A percentile compares a stretch with the other conserved stretches of the same genome.
phyloP scores from a whole-genome alignment of 2,329 filamentous ascomycete species.

The Sporothrix variecibatus region DNA sequence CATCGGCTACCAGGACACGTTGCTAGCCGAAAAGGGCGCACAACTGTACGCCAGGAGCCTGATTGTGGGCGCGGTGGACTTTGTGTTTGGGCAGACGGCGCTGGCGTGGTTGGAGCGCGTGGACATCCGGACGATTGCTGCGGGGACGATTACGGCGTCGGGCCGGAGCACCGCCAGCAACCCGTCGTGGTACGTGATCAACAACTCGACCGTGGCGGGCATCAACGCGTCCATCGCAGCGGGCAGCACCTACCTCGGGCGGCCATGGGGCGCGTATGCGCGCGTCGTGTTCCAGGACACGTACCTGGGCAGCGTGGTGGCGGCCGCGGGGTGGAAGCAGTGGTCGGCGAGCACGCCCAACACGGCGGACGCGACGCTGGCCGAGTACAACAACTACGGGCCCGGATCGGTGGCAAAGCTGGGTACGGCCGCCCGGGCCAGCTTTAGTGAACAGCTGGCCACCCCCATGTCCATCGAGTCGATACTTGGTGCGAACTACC shows the following conservation, averaged over 20 bases:
- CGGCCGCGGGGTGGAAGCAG: neutral
- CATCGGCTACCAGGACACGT: neutral
- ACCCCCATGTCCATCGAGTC: neutral
- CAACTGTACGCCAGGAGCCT: neutral
- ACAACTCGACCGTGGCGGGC: neutral
- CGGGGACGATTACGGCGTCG: neutral
- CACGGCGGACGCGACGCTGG: neutral
- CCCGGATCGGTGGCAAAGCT: neutral
- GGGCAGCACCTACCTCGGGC: neutral
- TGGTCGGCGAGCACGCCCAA: neutral
- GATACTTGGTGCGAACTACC: neutral
- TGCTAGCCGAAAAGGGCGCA: neutral
- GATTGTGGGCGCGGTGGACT: neutral
- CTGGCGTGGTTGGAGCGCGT: neutral
- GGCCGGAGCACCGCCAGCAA: neutral
- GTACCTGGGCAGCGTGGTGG: neutral
- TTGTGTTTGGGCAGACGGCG: neutral
- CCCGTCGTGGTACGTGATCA: neutral
- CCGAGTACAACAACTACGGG: conserved; percentile 4
- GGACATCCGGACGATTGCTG: neutral
- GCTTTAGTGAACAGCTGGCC: neutral
- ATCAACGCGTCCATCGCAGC: neutral
- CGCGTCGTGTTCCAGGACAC: conserved; percentile 1
- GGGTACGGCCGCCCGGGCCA: neutral
- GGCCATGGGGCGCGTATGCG: neutral